Evolutionary conservation across 257 asterid genomes (phyloP), one percentile per base, ranked within the genome.

Genomic region (Ballota nigra): DNA sequence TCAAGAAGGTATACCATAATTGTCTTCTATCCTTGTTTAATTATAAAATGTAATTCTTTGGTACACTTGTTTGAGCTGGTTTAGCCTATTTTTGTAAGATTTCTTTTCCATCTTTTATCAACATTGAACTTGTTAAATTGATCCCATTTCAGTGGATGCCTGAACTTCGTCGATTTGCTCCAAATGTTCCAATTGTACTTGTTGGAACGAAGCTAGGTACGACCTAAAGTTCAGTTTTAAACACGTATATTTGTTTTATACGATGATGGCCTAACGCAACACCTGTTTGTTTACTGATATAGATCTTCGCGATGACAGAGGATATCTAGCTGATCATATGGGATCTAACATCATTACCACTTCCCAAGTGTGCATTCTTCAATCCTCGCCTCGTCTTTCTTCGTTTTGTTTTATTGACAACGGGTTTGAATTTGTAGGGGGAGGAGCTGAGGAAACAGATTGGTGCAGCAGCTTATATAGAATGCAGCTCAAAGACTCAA

Each of bases 401-500:
- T 7, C 71, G 62, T 28, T 13, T 55, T 26, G 13, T 23, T 13
- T 19, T 22, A 60, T 6, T n/a, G 24, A 63, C 33, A 15, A 60
- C 1, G 2, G 23, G n/a, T 8, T 31, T 62, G 2, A 22, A 19
- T 60, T 57, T 76, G 59, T 73, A 93, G 98, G 98, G 98, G 6
- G 98, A 93, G 85, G 98, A 93, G 78, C 83, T 93, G 72, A 84
- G 97, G 89, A 91, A 86, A 75, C 97, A 93, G 84, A 91, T 93
- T 10, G 97, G 98, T 57, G 98, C 98, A 33, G 95, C 98, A 57
- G 92, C 98, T 70, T 93, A 91, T 51, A 87, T 93, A 55, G 97
- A 93, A 71, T 91, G 98, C 86, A 93, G 98, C 92, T 93, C 98
- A 60, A 93, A 89, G 86, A 93, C 98, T 68, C 98, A 93, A 65